Base-by-base conservation (phyloP, 495 filamentous ascomycete species). In the Parathielavia hyrcaniae region DNA sequence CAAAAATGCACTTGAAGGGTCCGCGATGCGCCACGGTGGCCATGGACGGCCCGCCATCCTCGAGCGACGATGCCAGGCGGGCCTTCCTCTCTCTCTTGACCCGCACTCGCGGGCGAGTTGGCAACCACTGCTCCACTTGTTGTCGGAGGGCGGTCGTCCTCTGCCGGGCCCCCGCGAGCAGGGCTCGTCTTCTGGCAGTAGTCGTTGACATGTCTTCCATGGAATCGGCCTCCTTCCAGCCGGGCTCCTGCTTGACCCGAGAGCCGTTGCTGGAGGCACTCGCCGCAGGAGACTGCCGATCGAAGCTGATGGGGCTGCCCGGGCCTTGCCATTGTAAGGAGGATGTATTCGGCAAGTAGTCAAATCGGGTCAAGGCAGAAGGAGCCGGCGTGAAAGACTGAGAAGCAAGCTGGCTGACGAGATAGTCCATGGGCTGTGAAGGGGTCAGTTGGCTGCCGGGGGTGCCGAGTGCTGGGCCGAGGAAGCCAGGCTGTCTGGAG, bases 111-210 rank as follows among this genome's bases (percentile, higher is more conserved):
- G 12, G 12, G 8, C 16, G 39, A 22, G 36, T 1, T 34, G 43
- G 41, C 1, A 52, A 38, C 35, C 34, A 36, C 32, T 57, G 63
- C 22, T 75, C 71, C 0, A 53, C 63, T 46, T 62, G 65, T 0
- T 62, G 65, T 0, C 71, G 73, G 2, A 75, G 65, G 0, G 64
- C 73, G 1, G 64, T 62, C 3, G 68, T 65, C 60, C 66, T 73
- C 13, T 71, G 67, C 41, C 66, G 66, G 0, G 66, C 67, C 36
- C 66, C 63, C 14, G 66, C 60, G 4, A 69, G 58, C 56, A 63
- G 65, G n/a, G 66, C 47, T 22, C 57, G 60, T 30, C 50, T 55
- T 20, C 53, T 61, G 3, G 60, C 48, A 17, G 43, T 23, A 38
- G 16, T 35, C 4, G 14, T 30, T 13, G 26, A 34, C 34, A 20